These are phyloP conservation scores for Rhodotorula diobovata DNA, from an alignment of 768 basidiomycete genomes.

Conservation along the genomic window DNA sequence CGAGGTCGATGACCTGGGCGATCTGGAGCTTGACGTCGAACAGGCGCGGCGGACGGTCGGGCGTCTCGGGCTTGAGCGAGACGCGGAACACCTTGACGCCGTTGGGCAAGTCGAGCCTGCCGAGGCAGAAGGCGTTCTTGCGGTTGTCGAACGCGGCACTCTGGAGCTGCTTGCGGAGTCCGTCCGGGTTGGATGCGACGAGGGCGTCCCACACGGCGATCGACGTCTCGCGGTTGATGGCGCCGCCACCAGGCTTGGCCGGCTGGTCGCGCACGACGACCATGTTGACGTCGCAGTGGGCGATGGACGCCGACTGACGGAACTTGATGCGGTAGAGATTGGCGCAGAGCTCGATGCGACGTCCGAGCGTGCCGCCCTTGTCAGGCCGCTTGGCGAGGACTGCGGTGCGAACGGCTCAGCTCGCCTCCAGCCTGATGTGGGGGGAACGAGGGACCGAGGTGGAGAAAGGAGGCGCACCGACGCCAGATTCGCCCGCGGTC, in stretches of 20 bases:
- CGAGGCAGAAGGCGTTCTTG: conserved; percentile 27
- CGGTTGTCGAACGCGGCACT: conserved; percentile 23
- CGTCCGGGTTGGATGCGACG: conserved; percentile 12
- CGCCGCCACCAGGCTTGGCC: not conserved
- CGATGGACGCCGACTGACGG: conserved; percentile 4
- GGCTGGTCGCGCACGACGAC: not conserved
- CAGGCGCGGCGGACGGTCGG: not conserved
- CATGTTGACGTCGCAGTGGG: conserved; percentile 21
- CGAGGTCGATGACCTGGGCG: conserved; percentile 30
- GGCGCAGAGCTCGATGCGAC: conserved; percentile 6
- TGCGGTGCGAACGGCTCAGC: not conserved
- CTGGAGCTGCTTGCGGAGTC: not conserved
- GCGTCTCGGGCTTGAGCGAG: conserved; percentile 19
- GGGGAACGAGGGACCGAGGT: not conserved
- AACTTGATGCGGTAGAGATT: conserved; percentile 27
- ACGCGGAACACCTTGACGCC: conserved; percentile 17
- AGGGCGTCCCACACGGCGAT: conserved; percentile 30
- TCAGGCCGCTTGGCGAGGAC: conserved; percentile 32
- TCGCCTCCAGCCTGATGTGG: too few species aligned
- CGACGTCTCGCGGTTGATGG: conserved; percentile 9
- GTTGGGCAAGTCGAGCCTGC: not conserved
- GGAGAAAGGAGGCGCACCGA: conserved; percentile 10
- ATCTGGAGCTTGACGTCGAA: conserved; percentile 33
- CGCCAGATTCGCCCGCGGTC: not conserved
- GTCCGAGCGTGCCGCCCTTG: conserved; percentile 10